Evolutionary conservation across 176 grass and related monocot genomes (phyloP).

Genomic region (Stipa capillata): DNA sequence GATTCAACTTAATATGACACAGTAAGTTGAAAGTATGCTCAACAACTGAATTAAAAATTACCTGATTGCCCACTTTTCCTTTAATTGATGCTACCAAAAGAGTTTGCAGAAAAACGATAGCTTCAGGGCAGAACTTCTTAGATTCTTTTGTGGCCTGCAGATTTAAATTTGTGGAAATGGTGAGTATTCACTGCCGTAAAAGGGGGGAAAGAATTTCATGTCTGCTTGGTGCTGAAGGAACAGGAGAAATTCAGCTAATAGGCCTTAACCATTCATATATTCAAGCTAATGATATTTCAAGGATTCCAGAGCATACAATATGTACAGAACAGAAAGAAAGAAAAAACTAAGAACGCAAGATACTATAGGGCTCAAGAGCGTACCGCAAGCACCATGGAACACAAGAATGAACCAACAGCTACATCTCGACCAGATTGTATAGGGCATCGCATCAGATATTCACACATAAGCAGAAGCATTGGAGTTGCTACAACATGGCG

Average conservation of each 20-base stretch:
- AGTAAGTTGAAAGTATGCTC: not conserved
- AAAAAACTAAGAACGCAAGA: not conserved
- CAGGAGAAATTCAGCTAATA: not conserved
- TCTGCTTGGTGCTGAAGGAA: not conserved
- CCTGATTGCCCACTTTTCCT: slow-evolving; percentile 50
- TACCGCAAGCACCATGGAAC: slow-evolving; percentile 85
- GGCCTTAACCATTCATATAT: not conserved
- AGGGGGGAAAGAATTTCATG: not conserved
- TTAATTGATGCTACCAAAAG: slow-evolving; percentile 63
- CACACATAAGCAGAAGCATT: slow-evolving; percentile 69
- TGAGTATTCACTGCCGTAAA: not conserved
- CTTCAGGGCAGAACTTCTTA: slow-evolving; percentile 87
- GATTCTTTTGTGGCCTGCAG: slow-evolving; percentile 84
- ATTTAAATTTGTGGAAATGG: slow-evolving; percentile 5
- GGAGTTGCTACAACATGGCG: slow-evolving; percentile 86
- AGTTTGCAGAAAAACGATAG: slow-evolving; percentile 62
- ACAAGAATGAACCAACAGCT: slow-evolving; percentile 87
- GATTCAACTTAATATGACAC: slow-evolving; percentile 17
- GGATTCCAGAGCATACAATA: not conserved
- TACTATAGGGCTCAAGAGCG: slow-evolving; percentile 11
- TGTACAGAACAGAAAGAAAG: not conserved
- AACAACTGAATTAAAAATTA: slow-evolving; percentile 21
- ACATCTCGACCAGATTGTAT: slow-evolving; percentile 73
- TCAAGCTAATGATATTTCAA: not conserved
- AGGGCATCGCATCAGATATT: slow-evolving; percentile 90